A percentile compares a stretch with the other conserved stretches of the same genome.
phyloP scores from a whole-genome alignment of 164 flowering plant genomes.

The Buxus sempervirens region DNA sequence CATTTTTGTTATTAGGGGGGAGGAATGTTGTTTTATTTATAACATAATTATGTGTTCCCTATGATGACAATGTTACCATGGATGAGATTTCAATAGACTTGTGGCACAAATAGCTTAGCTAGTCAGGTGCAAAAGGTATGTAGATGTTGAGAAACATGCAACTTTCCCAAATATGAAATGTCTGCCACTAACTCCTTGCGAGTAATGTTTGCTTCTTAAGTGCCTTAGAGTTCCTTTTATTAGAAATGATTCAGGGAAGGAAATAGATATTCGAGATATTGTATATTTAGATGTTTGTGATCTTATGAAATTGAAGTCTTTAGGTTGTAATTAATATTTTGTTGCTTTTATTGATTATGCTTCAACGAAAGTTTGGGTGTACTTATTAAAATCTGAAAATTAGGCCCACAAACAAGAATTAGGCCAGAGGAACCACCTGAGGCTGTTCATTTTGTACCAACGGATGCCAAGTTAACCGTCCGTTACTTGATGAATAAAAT shows the following conservation, averaged over 20 bases:
- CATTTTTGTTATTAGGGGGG: not conserved
- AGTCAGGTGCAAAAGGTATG: not conserved
- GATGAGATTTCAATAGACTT: not conserved
- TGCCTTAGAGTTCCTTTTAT: not conserved
- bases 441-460: no score
- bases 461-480: no score
- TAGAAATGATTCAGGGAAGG: not conserved
- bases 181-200: not conserved
- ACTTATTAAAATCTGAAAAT: not conserved
- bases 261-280: not conserved
- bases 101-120: not conserved
- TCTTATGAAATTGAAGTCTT: not conserved
- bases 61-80: not conserved
- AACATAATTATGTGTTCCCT: not conserved
- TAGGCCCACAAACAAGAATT: no score
- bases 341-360: not conserved
- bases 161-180: not conserved
- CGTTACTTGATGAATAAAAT: no score
- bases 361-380: not conserved
- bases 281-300: not conserved
- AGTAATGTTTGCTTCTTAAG: not conserved
- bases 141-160: no score
- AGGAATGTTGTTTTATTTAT: not conserved
- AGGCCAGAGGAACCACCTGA: no score
- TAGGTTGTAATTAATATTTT: not conserved